Conservation (phyloP, 108 stramenopile genomes). For the Cylindrotheca closterium region DNA sequence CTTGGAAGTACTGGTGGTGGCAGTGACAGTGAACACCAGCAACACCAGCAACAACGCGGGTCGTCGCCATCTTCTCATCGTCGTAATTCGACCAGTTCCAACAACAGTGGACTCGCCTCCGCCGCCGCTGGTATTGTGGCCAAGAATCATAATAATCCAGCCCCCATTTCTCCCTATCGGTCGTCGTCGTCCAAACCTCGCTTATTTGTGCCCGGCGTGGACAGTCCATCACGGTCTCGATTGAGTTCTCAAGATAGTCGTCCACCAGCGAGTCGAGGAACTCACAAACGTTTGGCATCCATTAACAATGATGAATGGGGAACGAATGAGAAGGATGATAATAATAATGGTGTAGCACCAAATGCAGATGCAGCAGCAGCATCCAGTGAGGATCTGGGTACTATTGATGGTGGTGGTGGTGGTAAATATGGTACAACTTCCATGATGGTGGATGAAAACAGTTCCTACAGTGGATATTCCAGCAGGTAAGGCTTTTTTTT, state of each 20-base stretch:
- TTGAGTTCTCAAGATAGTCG: conserved; percentile 29
- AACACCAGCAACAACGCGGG: conserved; percentile 3
- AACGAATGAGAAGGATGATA: neutral
- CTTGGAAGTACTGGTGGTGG: conserved; percentile 19
- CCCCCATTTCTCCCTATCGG: too few relatives aligned
- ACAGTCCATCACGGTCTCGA: conserved; percentile 12
- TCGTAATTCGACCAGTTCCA: conserved; percentile 30
- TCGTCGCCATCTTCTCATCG: conserved; percentile 33
- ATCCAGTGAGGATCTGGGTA: conserved; percentile 11
- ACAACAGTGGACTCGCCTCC: conserved; percentile 1
- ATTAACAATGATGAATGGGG: conserved; percentile 54
- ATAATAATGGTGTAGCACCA: too few relatives aligned
- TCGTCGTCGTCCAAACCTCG: too few relatives aligned
- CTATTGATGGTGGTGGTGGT: conserved; percentile 1
- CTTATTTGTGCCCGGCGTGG: too few relatives aligned
- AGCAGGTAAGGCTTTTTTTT: neutral
- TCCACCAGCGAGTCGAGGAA: conserved; percentile 40
- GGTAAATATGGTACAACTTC: neutral
- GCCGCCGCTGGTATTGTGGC: too few relatives aligned
- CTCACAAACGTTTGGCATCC: conserved; percentile 38
- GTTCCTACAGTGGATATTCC: neutral
- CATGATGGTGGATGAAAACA: conserved; percentile 3
- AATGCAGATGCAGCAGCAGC: conserved; percentile 7
- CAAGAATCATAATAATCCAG: too few relatives aligned
- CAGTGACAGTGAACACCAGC: conserved; percentile 10